Evolutionary conservation across 345 rosid genomes (phyloP).

Genomic region (Draba incana): DNA sequence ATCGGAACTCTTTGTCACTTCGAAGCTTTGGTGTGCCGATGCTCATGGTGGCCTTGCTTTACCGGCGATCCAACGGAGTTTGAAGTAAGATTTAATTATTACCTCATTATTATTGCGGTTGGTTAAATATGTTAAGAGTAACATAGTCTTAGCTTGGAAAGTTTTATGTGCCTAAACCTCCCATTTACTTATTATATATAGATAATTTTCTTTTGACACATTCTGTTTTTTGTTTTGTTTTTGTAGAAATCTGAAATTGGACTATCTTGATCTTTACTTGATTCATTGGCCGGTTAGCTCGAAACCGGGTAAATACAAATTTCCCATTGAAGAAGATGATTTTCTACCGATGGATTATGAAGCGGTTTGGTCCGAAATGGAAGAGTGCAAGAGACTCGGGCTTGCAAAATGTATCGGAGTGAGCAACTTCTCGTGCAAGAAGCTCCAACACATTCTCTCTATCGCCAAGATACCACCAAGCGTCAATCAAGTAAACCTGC

Average conservation of each 20-base stretch:
- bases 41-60: slow-evolving; percentile 57
- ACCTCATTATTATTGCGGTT: not conserved
- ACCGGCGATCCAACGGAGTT: slow-evolving; percentile 49
- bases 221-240: not conserved
- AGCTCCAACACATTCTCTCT: slow-evolving; percentile 59
- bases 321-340: slow-evolving; percentile 71
- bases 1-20: slow-evolving; percentile 61
- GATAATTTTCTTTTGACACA: not conserved
- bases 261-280: slow-evolving; percentile 69
- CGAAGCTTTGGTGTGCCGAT: slow-evolving; percentile 60
- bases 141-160: not conserved
- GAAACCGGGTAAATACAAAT: slow-evolving; percentile 59
- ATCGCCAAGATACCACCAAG: slow-evolving; percentile 73
- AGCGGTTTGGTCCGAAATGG: slow-evolving; percentile 82
- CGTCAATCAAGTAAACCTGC: slow-evolving; percentile 63
- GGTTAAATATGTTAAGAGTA: not conserved
- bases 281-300: slow-evolving; percentile 92
- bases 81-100: slow-evolving; percentile 34
- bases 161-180: not conserved
- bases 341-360: slow-evolving; percentile 63
- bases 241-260: slow-evolving; percentile 65
- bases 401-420: slow-evolving; percentile 78
- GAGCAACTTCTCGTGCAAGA: slow-evolving; percentile 80
- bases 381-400: slow-evolving; percentile 68
- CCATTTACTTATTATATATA: not conserved